Evolutionary conservation across 2,329 filamentous ascomycete genomes (phyloP).

Genomic region (Pseudopyricularia javanii): DNA sequence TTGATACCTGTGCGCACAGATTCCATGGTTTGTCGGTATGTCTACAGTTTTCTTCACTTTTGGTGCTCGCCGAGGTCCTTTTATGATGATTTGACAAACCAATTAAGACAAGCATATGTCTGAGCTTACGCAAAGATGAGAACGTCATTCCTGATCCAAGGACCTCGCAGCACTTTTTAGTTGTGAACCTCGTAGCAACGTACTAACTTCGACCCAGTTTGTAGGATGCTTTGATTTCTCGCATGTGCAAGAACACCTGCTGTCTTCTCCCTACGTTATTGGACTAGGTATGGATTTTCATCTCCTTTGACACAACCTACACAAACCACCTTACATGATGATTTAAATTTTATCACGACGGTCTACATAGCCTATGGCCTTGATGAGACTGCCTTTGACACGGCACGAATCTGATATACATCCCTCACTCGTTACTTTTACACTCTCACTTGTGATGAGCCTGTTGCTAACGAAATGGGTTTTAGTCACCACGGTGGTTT

Average conservation of each 20-base stretch:
- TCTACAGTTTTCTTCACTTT: not conserved
- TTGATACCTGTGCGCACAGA: not conserved
- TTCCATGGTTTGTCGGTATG: not conserved
- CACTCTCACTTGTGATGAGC: not conserved
- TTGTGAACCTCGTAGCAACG: constrained; percentile 12
- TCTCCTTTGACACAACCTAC: not conserved
- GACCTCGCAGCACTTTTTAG: constrained; percentile 8
- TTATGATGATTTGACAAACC: constrained; percentile 73
- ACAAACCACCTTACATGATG: constrained; percentile 48
- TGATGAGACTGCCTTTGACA: constrained; percentile 77
- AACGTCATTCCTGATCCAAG: constrained; percentile 28
- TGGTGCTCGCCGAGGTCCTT: constrained; percentile 11
- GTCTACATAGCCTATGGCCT: constrained; percentile 68
- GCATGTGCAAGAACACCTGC: too few species aligned
- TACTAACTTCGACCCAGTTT: constrained; percentile 11
- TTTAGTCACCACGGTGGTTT: too few species aligned
- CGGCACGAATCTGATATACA: constrained; percentile 28
- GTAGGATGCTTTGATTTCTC: not conserved
- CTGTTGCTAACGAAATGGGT: not conserved
- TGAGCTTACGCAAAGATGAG: constrained; percentile 52
- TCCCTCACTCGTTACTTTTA: not conserved
- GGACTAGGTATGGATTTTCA: not conserved
- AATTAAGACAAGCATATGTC: constrained; percentile 93
- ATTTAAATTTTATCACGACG: constrained; percentile 68
- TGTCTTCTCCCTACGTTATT: too few species aligned